Conservation (phyloP, 1,284 basidiomycete species). For the Sanguinoderma infundibulare region DNA sequence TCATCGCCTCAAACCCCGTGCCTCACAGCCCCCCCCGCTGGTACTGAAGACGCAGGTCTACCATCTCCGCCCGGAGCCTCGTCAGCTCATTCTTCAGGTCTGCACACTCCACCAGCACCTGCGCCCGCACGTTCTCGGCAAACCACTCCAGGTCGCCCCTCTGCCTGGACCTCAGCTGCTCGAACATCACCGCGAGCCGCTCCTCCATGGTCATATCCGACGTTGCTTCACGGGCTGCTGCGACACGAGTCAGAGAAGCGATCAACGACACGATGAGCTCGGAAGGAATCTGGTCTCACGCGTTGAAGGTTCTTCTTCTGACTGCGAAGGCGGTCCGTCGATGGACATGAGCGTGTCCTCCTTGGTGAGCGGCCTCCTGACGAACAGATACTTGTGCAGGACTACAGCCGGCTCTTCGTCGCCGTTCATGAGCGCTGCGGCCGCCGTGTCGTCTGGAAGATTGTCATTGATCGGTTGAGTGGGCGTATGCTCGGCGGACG, state of each 20-base stretch:
- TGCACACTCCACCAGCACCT: background rate
- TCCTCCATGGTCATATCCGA: background rate
- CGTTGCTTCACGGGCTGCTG: background rate
- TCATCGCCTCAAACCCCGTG: background rate
- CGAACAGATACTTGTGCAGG: background rate
- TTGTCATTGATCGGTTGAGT: background rate
- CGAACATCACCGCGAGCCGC: background rate
- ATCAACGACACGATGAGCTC: background rate
- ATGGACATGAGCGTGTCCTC: slow-evolving; percentile 7
- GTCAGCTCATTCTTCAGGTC: slow-evolving; percentile 1
- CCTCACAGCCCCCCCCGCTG: no score
- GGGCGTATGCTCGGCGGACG: background rate
- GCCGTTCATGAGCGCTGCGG: no score
- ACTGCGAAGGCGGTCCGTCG: background rate
- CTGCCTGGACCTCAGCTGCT: background rate
- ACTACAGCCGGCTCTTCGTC: no score
- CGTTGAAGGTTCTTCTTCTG: background rate
- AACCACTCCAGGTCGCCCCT: background rate
- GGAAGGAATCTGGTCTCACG: background rate
- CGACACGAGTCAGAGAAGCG: background rate
- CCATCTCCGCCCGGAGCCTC: background rate
- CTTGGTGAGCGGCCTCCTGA: background rate
- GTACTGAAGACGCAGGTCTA: background rate
- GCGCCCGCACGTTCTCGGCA: background rate
- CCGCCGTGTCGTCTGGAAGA: background rate